Evolutionary conservation across 352 stramenopile genomes (phyloP).

Genomic region (Globisporangium mamillatum): DNA sequence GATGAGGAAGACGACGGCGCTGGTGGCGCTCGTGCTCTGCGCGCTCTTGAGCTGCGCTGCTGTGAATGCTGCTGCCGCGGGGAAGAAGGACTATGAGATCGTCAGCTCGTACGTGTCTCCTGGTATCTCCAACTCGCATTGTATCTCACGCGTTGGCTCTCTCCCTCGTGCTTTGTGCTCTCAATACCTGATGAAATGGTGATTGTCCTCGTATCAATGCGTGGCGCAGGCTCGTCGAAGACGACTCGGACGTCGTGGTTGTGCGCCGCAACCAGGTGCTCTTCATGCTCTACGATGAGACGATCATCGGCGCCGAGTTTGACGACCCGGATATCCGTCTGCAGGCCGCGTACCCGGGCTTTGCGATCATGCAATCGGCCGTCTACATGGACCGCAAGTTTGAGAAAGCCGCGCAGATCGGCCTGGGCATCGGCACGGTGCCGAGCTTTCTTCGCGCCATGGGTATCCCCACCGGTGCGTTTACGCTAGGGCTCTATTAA

Average conservation of each 20-base stretch:
- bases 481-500: too few relatives aligned
- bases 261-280: slow-evolving; percentile 52
- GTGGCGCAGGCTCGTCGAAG: slow-evolving; percentile 29
- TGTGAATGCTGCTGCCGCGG: not conserved
- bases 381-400: slow-evolving; percentile 49
- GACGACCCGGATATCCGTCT: slow-evolving; percentile 53
- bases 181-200: not conserved
- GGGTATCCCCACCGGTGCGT: slow-evolving; percentile 46
- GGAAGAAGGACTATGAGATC: slow-evolving; percentile 17
- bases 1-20: not conserved
- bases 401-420: slow-evolving; percentile 51
- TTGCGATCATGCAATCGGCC: slow-evolving; percentile 79
- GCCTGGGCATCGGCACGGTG: slow-evolving; percentile 68
- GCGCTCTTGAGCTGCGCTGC: not conserved
- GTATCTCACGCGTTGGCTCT: not conserved
- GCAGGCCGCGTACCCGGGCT: slow-evolving; percentile 72
- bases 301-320: slow-evolving; percentile 79
- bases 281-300: slow-evolving; percentile 70
- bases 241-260: slow-evolving; percentile 52
- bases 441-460: slow-evolving; percentile 60
- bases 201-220: not conserved
- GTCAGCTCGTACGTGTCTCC: slow-evolving; percentile 16
- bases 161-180: not conserved
- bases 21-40: slow-evolving; percentile 4
- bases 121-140: not conserved